Conservation (phyloP, 2,329 filamentous ascomycete species). For the Calonectria henricotiae region DNA sequence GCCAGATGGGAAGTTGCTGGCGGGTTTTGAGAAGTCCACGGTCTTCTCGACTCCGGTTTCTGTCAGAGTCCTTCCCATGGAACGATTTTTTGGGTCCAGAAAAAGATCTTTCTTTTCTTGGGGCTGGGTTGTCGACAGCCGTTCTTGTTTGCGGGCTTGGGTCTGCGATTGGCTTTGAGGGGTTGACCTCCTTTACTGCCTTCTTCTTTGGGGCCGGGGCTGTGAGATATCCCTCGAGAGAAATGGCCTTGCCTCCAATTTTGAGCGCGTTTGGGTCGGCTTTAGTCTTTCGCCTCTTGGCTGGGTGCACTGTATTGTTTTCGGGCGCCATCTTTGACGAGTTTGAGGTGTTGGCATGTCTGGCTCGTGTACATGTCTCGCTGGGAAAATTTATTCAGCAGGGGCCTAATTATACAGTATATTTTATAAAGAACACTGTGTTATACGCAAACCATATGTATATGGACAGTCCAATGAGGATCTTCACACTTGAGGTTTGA, state of each 20-base stretch:
- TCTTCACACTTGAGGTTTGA: not conserved
- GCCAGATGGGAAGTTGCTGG: conserved; percentile 86
- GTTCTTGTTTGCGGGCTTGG: conserved; percentile 29
- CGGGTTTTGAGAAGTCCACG: conserved; percentile 65
- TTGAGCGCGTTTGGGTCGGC: conserved; percentile 60
- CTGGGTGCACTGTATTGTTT: conserved; percentile 49
- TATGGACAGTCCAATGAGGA: not conserved
- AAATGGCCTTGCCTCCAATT: conserved; percentile 67
- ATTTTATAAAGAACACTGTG: not conserved
- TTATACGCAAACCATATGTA: not conserved
- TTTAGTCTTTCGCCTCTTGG: conserved; percentile 60
- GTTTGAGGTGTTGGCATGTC: conserved; percentile 23
- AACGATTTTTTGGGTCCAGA: conserved; percentile 32
- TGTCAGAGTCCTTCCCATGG: conserved; percentile 38
- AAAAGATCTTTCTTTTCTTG: conserved; percentile 3
- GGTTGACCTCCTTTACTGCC: conserved; percentile 43
- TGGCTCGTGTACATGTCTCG: conserved; percentile 1
- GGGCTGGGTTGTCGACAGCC: conserved; percentile 19
- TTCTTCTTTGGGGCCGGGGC: conserved; percentile 55
- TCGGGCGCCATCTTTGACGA: conserved; percentile 50
- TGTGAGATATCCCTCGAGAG: conserved; percentile 66
- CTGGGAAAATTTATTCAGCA: conserved; percentile 27
- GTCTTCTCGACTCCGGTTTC: conserved; percentile 51
- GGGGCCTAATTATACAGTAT: not conserved
- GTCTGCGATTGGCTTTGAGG: conserved; percentile 26